A percentile compares a stretch with the other conserved stretches of the same genome.
Conservation (phyloP, 805 yeast species). For the Candida nemodendra region DNA sequence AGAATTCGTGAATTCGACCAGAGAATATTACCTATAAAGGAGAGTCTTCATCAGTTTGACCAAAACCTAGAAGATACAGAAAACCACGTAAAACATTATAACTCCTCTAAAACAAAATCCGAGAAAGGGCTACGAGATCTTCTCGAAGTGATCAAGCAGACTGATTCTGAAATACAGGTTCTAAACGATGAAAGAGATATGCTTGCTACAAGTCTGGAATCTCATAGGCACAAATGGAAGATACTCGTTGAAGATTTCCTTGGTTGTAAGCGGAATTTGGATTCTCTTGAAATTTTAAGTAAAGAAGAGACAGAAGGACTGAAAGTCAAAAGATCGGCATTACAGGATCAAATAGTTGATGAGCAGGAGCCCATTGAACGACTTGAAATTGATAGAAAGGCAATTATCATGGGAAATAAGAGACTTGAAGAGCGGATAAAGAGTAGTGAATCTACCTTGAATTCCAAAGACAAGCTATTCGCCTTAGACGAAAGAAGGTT, state of each 20-base stretch:
- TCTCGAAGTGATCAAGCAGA: conserved; percentile 13
- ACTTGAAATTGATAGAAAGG: conserved; percentile 14
- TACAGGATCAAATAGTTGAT: conserved; percentile 23
- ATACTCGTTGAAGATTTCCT: conserved; percentile 24
- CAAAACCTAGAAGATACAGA: conserved; percentile 20
- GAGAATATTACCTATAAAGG: conserved; percentile 21
- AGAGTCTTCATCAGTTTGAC: conserved; percentile 14
- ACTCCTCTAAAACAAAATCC: conserved; percentile 8
- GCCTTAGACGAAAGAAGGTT: conserved; percentile 38
- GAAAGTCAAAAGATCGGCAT: conserved; percentile 24
- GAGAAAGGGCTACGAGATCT: conserved; percentile 3
- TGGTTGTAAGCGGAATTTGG: conserved; percentile 10
- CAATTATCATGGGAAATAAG: conserved; percentile 13
- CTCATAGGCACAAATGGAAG: conserved; percentile 34
- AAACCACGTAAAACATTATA: conserved; percentile 10
- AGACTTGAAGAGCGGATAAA: conserved; percentile 18
- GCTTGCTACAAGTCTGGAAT: conserved; percentile 36
- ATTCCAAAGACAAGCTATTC: conserved; percentile 51
- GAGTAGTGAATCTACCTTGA: conserved; percentile 23
- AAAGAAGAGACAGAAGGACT: conserved; percentile 23
- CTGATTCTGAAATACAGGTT: conserved; percentile 27
- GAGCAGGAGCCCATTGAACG: conserved; percentile 18
- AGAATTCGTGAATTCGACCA: conserved; percentile 24
- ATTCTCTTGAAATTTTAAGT: conserved; percentile 11
- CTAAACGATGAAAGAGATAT: conserved; percentile 33